Base-by-base conservation (phyloP, 2,329 filamentous ascomycete species). In the Fusarium agapanthi region DNA sequence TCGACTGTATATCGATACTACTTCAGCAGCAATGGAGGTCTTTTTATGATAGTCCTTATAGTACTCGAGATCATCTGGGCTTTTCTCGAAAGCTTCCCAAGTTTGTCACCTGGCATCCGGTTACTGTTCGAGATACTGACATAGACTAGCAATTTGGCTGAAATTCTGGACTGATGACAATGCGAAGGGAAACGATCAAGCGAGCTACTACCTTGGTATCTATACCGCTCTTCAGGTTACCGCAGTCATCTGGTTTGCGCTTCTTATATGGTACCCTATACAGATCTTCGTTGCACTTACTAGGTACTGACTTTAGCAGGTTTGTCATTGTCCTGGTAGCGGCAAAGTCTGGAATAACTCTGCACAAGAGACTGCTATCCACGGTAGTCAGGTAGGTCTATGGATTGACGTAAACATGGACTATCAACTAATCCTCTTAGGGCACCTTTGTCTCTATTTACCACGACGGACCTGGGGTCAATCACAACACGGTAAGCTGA, bases 371-470 rank as follows among this genome's bases (percentile, higher is more conserved):
- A 20, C 67, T 79, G 18, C 15, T 76, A 79, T 47, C 48, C 9
- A 65, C 79, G 4, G 73, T 78, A 14, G 71, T 77, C n/a, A 70
- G 34, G 74, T 67, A 44, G 20, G 47, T 22, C 2, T 13, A 14
- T 14, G 7, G 4, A 5, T 34, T 14, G 2, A 18, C 11, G 6
- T 4, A 6, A 0, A 13, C 13, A 15, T 13, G 9, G 22, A 18
- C 24, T 9, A 82, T 4, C 18, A 15, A 9, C 22, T 73, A 18
- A 72, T 22, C 3, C 26, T 32, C 0, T 0, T 64, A 84, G 82
- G 32, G 84, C 84, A 6, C 80, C 83, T 0, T 71, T 85, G 4
- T 78, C 77, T 5, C 83, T 81, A 28, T 85, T 86, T 58, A 82
- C 81, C 1, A 75, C 66, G 7, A 83, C 81, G 0, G 83, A 85